Conservation (phyloP, 305 asterid genomes). For the Rubia balearica region DNA sequence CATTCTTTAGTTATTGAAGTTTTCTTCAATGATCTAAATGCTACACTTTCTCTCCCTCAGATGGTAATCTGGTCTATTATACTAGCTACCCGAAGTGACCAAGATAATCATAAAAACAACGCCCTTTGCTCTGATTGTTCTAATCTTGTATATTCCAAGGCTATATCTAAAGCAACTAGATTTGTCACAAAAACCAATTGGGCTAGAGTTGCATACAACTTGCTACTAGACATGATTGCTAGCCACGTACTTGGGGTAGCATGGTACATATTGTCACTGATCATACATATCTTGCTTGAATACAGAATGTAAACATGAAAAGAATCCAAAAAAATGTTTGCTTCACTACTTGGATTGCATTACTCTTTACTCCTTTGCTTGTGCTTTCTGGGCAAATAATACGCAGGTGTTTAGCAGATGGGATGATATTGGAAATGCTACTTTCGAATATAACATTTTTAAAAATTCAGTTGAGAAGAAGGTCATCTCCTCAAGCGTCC, state of each 20-base stretch:
- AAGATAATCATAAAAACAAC: constrained; percentile 61
- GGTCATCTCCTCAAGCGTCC: constrained; percentile 71
- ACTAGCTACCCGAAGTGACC: constrained; percentile 67
- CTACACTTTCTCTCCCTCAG: constrained; percentile 90
- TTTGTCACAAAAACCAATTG: constrained; percentile 96
- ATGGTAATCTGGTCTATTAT: constrained; percentile 88
- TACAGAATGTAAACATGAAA: constrained; percentile 61
- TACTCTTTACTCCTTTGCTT: constrained; percentile 17
- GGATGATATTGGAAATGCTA: constrained; percentile 43
- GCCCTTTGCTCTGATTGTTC: constrained; percentile 85
- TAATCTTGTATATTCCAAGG: constrained; percentile 79
- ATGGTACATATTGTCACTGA: constrained; percentile 87
- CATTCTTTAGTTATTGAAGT: constrained; percentile 8
- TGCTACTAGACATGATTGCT: constrained; percentile 83
- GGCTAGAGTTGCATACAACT: constrained; percentile 98
- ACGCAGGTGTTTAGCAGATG: constrained; percentile 62
- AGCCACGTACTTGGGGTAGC: constrained; percentile 97
- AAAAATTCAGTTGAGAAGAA: constrained; percentile 59
- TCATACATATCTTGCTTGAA: constrained; percentile 82
- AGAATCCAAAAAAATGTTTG: constrained; percentile 40
- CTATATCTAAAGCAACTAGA: constrained; percentile 89
- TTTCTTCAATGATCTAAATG: constrained; percentile 72
- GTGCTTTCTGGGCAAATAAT: constrained; percentile 43
- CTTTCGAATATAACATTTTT: constrained; percentile 74
- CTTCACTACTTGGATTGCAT: constrained; percentile 59